Evolutionary conservation across 192 early-diverging fungal species (phyloP).

Genomic region (Gonapodya prolifera): DNA sequence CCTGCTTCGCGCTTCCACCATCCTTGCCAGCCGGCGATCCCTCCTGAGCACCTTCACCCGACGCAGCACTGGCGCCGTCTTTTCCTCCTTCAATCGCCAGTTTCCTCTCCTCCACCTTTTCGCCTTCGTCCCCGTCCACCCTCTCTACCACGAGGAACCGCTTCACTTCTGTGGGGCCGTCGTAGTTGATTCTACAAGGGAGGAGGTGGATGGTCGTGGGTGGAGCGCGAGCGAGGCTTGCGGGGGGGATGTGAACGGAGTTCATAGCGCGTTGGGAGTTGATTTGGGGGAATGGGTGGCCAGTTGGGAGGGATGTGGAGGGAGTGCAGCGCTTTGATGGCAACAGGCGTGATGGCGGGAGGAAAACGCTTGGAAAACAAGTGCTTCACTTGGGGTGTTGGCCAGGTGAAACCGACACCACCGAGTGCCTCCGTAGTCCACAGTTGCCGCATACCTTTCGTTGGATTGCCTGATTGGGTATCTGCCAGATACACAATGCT

Average conservation of each 20-base stretch:
- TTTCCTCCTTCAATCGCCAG: neutral
- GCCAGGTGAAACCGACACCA: too few species aligned
- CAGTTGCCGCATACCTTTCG: too few species aligned
- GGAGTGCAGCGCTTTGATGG: too few species aligned
- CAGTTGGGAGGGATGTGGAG: too few species aligned
- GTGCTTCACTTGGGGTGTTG: too few species aligned
- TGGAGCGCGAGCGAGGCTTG: neutral
- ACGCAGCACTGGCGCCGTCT: neutral
- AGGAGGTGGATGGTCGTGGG: neutral
- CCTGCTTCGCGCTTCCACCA: neutral
- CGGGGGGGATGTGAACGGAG: neutral
- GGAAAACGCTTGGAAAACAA: too few species aligned
- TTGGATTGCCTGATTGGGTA: too few species aligned
- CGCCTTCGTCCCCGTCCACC: neutral
- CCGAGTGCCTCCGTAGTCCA: too few species aligned
- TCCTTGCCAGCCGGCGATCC: neutral
- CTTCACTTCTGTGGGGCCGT: neutral
- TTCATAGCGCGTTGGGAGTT: too few species aligned
- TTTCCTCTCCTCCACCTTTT: neutral
- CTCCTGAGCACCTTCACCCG: neutral
- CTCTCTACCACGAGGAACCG: neutral
- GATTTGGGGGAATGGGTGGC: neutral
- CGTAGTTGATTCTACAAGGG: neutral
- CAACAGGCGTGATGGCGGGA: too few species aligned
- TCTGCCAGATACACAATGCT: too few species aligned